Evolutionary conservation across 441 rosid species (phyloP), one percentile per base, ranked within the genome.

Genomic region (Brassica hybrid): DNA sequence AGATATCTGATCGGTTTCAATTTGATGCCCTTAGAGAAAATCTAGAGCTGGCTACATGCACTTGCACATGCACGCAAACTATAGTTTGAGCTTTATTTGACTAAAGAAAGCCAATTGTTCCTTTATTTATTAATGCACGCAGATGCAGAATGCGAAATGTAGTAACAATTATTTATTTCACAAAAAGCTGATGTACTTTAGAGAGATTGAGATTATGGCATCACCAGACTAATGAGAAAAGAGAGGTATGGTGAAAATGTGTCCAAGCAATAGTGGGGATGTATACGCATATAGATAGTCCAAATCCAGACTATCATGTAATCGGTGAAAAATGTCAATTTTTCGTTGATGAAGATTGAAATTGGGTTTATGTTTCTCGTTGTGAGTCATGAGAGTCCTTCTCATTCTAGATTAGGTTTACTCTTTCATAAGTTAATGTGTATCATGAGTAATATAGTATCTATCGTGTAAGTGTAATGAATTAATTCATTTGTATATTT

Each of bases 191-290:
- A 3, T 75, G 41, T 6, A n/a, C n/a, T n/a, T n/a, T n/a, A n/a
- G n/a, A 11, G 13, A 71, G 6, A 57, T 72, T 60, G 64, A 65
- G 21, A 71, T 72, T 0, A 66, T 59, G 73, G 67, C 69, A 72
- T 73, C 84, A 65, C 75, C 14, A 75, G n/a, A n/a, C n/a, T n/a
- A n/a, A 83, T 83, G 90, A 83, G 87, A 86, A 82, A 91, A 86
- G 84, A 48, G 56, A 50, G 7, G 77, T 78, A 67, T 78, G 81
- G 81, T 38, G 77, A 73, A 73, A 78, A 12, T 61, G 77, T 78
- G 81, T 78, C 77, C 56, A 73, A 67, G 81, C 69, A 67, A 73
- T 50, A 14, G 73, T 78, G 77, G 45, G 77, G n/a, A n/a, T n/a
- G n/a, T n/a, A n/a, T n/a, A n/a, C n/a, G n/a, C n/a, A n/a, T n/a